These are phyloP conservation scores for Prinsepia uniflora DNA, from an alignment of 306 rosid genomes.

Conservation along the genomic window DNA sequence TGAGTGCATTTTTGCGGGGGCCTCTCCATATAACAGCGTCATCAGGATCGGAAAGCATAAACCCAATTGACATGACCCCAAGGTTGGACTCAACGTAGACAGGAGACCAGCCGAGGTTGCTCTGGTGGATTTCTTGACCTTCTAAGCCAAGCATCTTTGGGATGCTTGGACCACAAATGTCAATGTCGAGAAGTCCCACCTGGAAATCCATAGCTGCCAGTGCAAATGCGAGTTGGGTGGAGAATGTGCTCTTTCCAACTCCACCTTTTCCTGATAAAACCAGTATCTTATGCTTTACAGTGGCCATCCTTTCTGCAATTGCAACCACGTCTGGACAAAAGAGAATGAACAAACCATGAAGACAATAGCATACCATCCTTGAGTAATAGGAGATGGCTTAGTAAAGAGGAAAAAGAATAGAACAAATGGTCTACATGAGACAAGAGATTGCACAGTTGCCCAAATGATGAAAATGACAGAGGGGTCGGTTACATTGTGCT, in stretches of 20 bases:
- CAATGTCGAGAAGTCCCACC: constrained; percentile 94
- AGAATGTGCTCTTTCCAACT: constrained; percentile 96
- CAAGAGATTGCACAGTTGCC: neutral
- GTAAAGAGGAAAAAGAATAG: neutral
- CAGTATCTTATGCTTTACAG: constrained; percentile 89
- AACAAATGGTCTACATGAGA: neutral
- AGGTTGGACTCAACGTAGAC: constrained; percentile 89
- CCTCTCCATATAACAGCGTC: constrained; percentile 89
- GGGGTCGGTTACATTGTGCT: neutral
- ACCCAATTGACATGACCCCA: constrained; percentile 91
- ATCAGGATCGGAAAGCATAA: constrained; percentile 79
- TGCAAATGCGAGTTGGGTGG: constrained; percentile 85
- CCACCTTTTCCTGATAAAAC: constrained; percentile 94
- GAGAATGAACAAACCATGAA: neutral
- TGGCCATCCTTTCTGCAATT: constrained; percentile 85
- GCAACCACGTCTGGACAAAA: constrained; percentile 63
- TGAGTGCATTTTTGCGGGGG: constrained; percentile 83
- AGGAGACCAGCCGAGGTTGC: constrained; percentile 99
- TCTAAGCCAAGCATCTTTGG: constrained; percentile 96
- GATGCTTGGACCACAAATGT: constrained; percentile 95
- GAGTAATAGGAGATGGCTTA: neutral
- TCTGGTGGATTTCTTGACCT: constrained; percentile 87
- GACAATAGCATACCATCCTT: constrained; percentile 4
- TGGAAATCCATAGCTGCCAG: constrained; percentile 81
- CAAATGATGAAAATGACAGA: neutral